These are phyloP conservation scores for Mycena galopus DNA, from an alignment of 768 basidiomycete species.

Conservation along the genomic window DNA sequence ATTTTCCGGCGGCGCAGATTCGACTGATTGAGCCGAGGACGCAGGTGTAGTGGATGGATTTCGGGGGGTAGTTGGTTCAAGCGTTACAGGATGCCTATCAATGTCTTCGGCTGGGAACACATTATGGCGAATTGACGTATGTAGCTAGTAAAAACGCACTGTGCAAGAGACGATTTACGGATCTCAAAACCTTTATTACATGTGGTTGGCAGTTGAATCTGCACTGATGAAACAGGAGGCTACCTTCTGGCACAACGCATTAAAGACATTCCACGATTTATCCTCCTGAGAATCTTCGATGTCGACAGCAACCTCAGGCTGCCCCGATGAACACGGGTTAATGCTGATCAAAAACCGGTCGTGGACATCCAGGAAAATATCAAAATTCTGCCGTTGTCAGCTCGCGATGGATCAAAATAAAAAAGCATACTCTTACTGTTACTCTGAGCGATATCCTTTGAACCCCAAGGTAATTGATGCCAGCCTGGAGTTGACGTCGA, in stretches of 20 bases:
- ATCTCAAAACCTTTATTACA: neutral
- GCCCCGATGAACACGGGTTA: neutral
- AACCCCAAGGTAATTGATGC: neutral
- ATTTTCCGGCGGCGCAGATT: too few relatives aligned
- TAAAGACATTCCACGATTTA: neutral
- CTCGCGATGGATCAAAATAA: neutral
- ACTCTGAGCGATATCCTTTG: neutral
- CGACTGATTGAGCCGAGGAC: too few relatives aligned
- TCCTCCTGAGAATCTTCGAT: neutral
- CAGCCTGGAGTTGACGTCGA: neutral
- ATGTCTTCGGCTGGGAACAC: too few relatives aligned
- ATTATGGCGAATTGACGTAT: too few relatives aligned
- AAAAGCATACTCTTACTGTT: neutral
- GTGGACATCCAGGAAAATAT: neutral
- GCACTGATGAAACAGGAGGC: neutral
- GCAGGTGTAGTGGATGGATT: too few relatives aligned
- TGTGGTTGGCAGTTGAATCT: neutral
- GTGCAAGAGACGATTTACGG: too few relatives aligned
- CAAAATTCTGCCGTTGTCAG: neutral
- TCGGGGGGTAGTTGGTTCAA: too few relatives aligned
- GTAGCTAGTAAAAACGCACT: too few relatives aligned
- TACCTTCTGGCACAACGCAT: neutral
- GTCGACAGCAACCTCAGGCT: neutral
- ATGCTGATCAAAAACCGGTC: neutral
- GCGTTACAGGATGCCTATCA: too few relatives aligned